Percentiles rank a stretch among this genome's conserved stretches.
These are phyloP conservation scores for Kwoniella europaea DNA, from an alignment of 768 basidiomycete species.

Conservation along the genomic window DNA sequence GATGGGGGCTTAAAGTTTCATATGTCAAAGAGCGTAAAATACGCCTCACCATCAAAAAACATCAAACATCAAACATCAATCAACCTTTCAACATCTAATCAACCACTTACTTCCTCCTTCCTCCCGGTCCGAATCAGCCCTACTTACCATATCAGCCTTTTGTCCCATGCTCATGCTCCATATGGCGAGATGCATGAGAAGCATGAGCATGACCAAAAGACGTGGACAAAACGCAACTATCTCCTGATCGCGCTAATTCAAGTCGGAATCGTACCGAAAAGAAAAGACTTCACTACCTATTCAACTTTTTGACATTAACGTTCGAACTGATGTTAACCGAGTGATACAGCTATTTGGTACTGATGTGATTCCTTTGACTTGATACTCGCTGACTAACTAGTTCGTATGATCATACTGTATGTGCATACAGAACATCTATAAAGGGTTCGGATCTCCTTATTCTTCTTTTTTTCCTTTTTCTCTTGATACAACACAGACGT, in stretches of 20 bases:
- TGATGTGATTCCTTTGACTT: background rate
- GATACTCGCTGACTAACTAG: constrained; percentile 6
- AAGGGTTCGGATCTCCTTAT: background rate
- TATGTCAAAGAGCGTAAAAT: background rate
- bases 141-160: background rate
- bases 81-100: background rate
- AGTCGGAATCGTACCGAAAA: background rate
- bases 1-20: constrained; percentile 13
- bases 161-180: background rate
- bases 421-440: constrained; percentile 12
- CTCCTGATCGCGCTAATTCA: background rate
- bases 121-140: too few species aligned
- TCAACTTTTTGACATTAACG: constrained; percentile 6
- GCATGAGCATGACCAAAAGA: background rate
- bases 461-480: background rate
- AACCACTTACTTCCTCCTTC: background rate
- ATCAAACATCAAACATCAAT: constrained; percentile 9
- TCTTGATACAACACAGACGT: constrained; percentile 6
- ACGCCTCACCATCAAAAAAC: constrained; percentile 12
- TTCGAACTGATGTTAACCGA: background rate
- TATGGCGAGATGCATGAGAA: background rate
- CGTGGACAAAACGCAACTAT: background rate
- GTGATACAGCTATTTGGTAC: background rate
- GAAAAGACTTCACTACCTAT: constrained; percentile 12
- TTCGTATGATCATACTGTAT: constrained; percentile 5